Percentiles rank a stretch among this genome's conserved stretches.
phyloP scores from a whole-genome alignment of 1,284 basidiomycete genomes.

The Hymenochaete sp. region DNA sequence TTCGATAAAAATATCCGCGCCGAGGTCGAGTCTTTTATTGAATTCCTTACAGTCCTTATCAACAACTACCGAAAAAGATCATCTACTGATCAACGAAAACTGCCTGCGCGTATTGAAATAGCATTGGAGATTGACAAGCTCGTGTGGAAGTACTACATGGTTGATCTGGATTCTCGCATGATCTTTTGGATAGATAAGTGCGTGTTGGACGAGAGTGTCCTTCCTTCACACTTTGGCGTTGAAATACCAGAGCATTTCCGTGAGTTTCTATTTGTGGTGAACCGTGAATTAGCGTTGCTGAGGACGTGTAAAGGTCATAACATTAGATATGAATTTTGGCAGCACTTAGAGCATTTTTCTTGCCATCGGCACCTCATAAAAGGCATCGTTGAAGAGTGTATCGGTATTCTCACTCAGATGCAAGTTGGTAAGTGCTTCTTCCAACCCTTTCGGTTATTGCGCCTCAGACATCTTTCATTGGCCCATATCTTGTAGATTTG shows the following conservation, averaged over 20 bases:
- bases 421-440: constrained; percentile 3
- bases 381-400: constrained; percentile 35
- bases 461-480: constrained; percentile 17
- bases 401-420: constrained; percentile 27
- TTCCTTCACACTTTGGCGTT: not conserved
- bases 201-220: not conserved
- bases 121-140: constrained; percentile 1
- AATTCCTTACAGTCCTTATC: not conserved
- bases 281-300: too few species aligned
- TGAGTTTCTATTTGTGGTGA: not conserved
- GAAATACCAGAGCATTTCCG: not conserved
- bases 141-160: constrained; percentile 9
- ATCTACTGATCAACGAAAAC: not conserved
- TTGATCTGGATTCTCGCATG: not conserved
- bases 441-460: constrained; percentile 4
- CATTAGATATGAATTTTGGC: constrained; percentile 27
- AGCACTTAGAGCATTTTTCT: constrained; percentile 45
- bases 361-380: constrained; percentile 29
- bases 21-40: constrained; percentile 6
- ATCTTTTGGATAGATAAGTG: constrained; percentile 10
- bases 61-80: not conserved
- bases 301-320: not conserved
- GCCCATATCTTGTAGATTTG: too few species aligned
- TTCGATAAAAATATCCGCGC: not conserved
- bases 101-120: constrained; percentile 2